A percentile compares a stretch with the other conserved stretches of the same genome.
These are phyloP conservation scores for Leccinellum luteum DNA, from an alignment of 768 basidiomycete genomes.

Conservation along the genomic window DNA sequence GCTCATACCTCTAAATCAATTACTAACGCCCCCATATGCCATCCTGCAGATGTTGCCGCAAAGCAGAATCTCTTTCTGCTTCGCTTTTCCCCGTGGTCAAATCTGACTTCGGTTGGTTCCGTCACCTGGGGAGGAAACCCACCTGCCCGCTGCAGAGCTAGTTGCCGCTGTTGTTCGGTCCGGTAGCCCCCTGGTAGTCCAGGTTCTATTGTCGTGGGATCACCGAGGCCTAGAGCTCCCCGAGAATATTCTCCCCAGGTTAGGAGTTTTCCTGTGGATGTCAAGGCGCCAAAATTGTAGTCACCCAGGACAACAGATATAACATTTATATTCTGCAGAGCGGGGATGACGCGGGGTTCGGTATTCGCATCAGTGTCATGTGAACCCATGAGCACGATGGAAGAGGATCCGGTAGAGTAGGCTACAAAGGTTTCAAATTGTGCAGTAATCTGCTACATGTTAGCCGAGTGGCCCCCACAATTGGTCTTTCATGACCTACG, in stretches of 20 bases:
- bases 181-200: slow-evolving; percentile 63
- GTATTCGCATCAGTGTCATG: slow-evolving; percentile 41
- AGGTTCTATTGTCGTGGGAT: slow-evolving; percentile 51
- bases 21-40: slow-evolving; percentile 90
- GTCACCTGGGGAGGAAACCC: slow-evolving; percentile 41
- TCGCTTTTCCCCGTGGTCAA: slow-evolving; percentile 55
- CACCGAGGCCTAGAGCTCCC: slow-evolving; percentile 86
- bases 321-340: slow-evolving; percentile 71
- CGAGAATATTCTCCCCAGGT: slow-evolving; percentile 79
- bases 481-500: slow-evolving; percentile 43
- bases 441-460: slow-evolving; percentile 65
- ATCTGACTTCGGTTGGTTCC: slow-evolving; percentile 69
- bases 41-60: slow-evolving; percentile 77
- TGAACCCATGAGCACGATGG: slow-evolving; percentile 74
- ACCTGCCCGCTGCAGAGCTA: slow-evolving; percentile 23
- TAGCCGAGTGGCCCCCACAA: neutral
- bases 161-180: slow-evolving; percentile 35
- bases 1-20: slow-evolving; percentile 71
- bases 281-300: slow-evolving; percentile 88
- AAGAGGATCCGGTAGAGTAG: slow-evolving; percentile 68
- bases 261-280: slow-evolving; percentile 66
- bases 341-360: slow-evolving; percentile 62
- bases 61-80: slow-evolving; percentile 71
- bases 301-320: slow-evolving; percentile 91
- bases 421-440: slow-evolving; percentile 81